A percentile compares a stretch with the other conserved stretches of the same genome.
Evolutionary conservation across 495 filamentous ascomycete species (phyloP).

Genomic region (Trichoderma virens): DNA sequence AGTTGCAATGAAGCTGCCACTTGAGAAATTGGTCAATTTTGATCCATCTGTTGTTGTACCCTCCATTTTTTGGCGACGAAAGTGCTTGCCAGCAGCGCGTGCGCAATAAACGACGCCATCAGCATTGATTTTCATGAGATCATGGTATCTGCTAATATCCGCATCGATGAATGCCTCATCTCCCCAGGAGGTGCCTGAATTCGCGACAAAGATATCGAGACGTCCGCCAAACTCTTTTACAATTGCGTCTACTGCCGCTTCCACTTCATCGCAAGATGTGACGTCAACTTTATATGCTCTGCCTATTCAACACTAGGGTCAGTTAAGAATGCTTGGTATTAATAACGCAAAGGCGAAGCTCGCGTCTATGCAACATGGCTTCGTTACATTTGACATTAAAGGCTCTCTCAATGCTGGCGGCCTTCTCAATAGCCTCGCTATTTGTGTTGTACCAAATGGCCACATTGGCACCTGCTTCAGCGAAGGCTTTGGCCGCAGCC

Average conservation of each 20-base stretch:
- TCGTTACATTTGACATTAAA: slow-evolving; percentile 70
- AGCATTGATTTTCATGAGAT: slow-evolving; percentile 66
- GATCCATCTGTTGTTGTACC: slow-evolving; percentile 58
- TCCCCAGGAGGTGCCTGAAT: slow-evolving; percentile 69
- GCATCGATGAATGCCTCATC: slow-evolving; percentile 61
- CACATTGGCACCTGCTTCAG: slow-evolving; percentile 81
- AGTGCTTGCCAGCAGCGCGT: slow-evolving; percentile 65
- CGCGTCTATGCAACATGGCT: background rate
- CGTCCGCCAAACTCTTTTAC: slow-evolving; percentile 64
- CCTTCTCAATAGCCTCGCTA: slow-evolving; percentile 57
- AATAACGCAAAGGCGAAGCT: too few relatives aligned
- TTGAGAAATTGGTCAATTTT: slow-evolving; percentile 56
- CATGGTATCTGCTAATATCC: slow-evolving; percentile 53
- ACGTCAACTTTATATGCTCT: slow-evolving; percentile 70
- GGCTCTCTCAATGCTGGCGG: slow-evolving; percentile 60
- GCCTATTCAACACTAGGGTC: slow-evolving; percentile 38
- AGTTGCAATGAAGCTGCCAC: slow-evolving; percentile 71
- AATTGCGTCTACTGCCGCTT: slow-evolving; percentile 46
- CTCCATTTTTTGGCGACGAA: slow-evolving; percentile 49
- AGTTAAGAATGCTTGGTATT: background rate
- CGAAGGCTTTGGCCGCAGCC: slow-evolving; percentile 60
- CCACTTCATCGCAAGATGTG: slow-evolving; percentile 50
- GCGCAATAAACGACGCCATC: slow-evolving; percentile 81
- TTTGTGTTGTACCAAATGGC: slow-evolving; percentile 84
- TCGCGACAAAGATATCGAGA: slow-evolving; percentile 74